Percentiles rank a stretch among this genome's conserved stretches.
phyloP scores from a whole-genome alignment of 2,329 filamentous ascomycete genomes.

The Metarhizium sp. region DNA sequence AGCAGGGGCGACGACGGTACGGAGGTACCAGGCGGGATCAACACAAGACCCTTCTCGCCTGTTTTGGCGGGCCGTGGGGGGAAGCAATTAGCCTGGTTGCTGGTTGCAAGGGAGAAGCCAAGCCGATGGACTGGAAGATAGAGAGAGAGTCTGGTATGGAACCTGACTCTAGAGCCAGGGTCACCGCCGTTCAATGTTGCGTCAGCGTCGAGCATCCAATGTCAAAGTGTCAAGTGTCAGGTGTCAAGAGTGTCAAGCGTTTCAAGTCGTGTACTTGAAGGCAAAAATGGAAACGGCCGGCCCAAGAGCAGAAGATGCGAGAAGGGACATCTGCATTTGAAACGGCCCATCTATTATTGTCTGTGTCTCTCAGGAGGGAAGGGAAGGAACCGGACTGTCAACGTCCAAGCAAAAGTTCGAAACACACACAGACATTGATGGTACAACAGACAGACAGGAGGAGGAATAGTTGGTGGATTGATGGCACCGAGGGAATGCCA shows the following conservation, averaged over 20 bases:
- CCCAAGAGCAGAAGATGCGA: neutral
- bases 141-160: too few relatives aligned
- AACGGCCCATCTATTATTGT: neutral
- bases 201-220: neutral
- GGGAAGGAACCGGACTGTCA: neutral
- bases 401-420: neutral
- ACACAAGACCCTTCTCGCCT: slow-evolving; percentile 4
- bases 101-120: slow-evolving; percentile 1
- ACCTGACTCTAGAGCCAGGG: neutral
- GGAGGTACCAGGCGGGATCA: neutral
- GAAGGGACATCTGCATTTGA: neutral
- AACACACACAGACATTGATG: neutral
- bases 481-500: too few relatives aligned
- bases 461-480: neutral
- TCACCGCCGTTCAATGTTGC: neutral
- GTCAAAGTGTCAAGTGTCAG: neutral
- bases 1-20: neutral
- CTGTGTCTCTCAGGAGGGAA: neutral
- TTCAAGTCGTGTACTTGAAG: neutral
- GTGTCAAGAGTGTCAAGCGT: neutral
- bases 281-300: neutral
- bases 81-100: slow-evolving; percentile 1
- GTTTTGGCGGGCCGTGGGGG: slow-evolving; percentile 4
- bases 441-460: neutral
- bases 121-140: too few relatives aligned